Conservation (phyloP, 2,329 filamentous ascomycete species). For the Fusarium papillatum region DNA sequence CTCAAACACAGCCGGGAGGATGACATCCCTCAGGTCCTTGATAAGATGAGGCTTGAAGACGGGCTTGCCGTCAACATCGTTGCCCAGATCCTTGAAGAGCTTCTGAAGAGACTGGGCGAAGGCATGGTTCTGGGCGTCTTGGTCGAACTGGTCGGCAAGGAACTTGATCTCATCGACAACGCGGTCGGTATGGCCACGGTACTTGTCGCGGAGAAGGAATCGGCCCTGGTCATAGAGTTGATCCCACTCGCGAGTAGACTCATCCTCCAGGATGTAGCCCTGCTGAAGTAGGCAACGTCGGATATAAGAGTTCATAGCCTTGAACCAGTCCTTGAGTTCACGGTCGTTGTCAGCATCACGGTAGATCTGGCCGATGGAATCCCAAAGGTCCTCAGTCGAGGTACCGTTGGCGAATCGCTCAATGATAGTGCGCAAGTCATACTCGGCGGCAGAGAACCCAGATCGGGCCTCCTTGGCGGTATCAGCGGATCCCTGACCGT, state of each 20-base stretch:
- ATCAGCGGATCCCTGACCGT: slow-evolving; percentile 75
- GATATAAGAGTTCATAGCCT: slow-evolving; percentile 80
- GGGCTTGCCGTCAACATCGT: slow-evolving; percentile 86
- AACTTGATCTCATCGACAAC: slow-evolving; percentile 94
- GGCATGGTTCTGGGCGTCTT: slow-evolving; percentile 87
- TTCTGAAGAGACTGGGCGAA: slow-evolving; percentile 84
- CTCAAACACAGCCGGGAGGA: slow-evolving; percentile 86
- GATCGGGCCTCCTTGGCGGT: slow-evolving; percentile 81
- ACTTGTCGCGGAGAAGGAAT: slow-evolving; percentile 90
- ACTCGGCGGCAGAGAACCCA: slow-evolving; percentile 78
- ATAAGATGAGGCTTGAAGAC: slow-evolving; percentile 93
- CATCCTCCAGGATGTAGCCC: slow-evolving; percentile 90
- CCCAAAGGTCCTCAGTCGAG: slow-evolving; percentile 87
- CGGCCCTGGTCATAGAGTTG: slow-evolving; percentile 86
- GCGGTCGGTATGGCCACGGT: slow-evolving; percentile 87
- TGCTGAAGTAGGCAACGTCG: slow-evolving; percentile 89
- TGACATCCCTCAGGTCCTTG: slow-evolving; percentile 89
- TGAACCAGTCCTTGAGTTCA: slow-evolving; percentile 93
- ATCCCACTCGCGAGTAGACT: slow-evolving; percentile 86
- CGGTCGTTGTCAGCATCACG: slow-evolving; percentile 87
- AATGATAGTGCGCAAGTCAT: slow-evolving; percentile 83
- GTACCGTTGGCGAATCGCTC: slow-evolving; percentile 98
- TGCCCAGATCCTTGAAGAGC: slow-evolving; percentile 89
- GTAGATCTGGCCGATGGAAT: slow-evolving; percentile 89
- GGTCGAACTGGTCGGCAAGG: slow-evolving; percentile 88